A percentile compares a stretch with the other conserved stretches of the same genome.
Evolutionary conservation across 2,329 filamentous ascomycete genomes (phyloP).

Genomic region (Xylaria sp.): DNA sequence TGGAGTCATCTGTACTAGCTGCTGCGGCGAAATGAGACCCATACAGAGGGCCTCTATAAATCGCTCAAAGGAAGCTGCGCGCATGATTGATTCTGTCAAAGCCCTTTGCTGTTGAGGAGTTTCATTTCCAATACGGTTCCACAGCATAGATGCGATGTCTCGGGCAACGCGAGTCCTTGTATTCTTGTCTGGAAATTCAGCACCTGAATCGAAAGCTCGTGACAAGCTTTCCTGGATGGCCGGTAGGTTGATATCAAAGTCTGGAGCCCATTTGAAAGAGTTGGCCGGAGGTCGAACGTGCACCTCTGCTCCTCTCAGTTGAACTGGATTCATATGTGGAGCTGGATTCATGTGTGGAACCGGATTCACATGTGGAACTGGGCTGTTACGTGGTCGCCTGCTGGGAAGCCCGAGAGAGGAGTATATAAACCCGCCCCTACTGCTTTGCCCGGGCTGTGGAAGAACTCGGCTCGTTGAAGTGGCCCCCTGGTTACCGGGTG

Average conservation of each 20-base stretch:
- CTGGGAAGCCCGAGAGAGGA: neutral
- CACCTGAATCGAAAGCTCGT: conserved; percentile 13
- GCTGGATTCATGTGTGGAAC: conserved; percentile 1
- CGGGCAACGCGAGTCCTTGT: conserved; percentile 10
- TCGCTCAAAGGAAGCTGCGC: conserved; percentile 15
- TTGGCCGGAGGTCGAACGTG: conserved; percentile 9
- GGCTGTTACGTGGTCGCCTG: neutral
- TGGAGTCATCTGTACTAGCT: conserved; percentile 20
- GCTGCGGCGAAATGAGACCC: conserved; percentile 13
- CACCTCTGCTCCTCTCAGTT: conserved; percentile 15
- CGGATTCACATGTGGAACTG: conserved; percentile 1
- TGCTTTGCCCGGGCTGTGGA: neutral
- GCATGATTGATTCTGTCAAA: conserved; percentile 20
- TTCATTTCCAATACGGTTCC: conserved; percentile 5
- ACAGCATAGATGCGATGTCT: conserved; percentile 17
- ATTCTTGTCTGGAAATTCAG: conserved; percentile 4
- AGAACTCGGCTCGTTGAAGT: neutral
- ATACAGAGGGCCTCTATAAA: conserved; percentile 25
- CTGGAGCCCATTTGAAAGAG: neutral
- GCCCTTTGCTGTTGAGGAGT: conserved; percentile 5
- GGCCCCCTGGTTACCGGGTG: neutral
- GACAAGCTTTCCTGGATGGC: conserved; percentile 22
- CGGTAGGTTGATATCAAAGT: neutral
- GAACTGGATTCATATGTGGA: conserved; percentile 5
- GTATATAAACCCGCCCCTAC: neutral